Evolutionary conservation across 2,329 filamentous ascomycete genomes (phyloP), one percentile per base, ranked within the genome.

Genomic region (Penicillium paneum): DNA sequence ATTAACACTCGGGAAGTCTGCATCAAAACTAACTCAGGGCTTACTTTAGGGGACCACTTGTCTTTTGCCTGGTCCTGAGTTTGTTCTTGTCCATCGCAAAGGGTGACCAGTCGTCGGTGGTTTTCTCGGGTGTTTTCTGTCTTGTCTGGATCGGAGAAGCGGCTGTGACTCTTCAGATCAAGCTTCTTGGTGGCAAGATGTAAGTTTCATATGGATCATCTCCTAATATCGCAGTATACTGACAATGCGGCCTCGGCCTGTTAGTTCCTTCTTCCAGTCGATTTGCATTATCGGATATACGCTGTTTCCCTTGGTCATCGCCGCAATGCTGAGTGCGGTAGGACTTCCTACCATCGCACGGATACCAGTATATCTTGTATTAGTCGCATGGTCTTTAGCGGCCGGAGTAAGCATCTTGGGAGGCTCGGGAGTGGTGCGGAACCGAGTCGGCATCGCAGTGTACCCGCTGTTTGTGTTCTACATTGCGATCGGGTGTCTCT

Each of bases 281-380:
- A 84, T 99, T 63, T 97, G 92, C 74, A 95, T 99, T 66, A 99
- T 99, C 71, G 94, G 94, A 42, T 99, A 99, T 75, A 99, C 94
- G 1, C 84, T 99, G 52, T 99, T 99, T 77, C 94, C 94, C 2
- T 84, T 99, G 49, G 94, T 97, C 65, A 89, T 99, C 63, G 95
- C 95, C 8, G 86, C 93, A 1, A 78, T 97, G 48, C 84, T 99
- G 60, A 96, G 91, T 52, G 93, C 93, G 0, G 70, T 99, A 31
- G 81, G 84, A 47, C 81, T 97, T 8, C 88, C 86, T 39, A 88
- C 85, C 64, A 89, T 97, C 61, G 84, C 88, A 6, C 83, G 94
- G 53, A 90, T 97, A 70, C 94, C 94, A 1, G 85, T 99, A 49
- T 97, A 99, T 73, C 79, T 94, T 47, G 81, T 96, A 31, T 83